A percentile compares a stretch with the other conserved stretches of the same genome.
Evolutionary conservation across 164 flowering plant species (phyloP).

Genomic region (Tetracentron sinense): DNA sequence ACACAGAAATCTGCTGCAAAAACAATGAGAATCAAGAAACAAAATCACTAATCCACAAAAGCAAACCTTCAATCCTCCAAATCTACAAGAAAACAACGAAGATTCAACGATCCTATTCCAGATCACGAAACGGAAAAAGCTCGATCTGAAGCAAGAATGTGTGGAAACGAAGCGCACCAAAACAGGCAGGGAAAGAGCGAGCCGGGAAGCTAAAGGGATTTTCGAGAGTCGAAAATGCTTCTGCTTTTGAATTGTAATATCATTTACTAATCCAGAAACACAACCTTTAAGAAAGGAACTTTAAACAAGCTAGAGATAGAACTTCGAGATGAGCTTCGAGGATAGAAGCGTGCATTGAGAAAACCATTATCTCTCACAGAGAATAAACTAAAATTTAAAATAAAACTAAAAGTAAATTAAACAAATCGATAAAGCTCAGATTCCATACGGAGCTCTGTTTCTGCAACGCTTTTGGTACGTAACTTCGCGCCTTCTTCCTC

Average conservation of each 20-base stretch:
- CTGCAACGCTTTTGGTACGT: slow-evolving; percentile 18
- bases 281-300: slow-evolving; percentile 12
- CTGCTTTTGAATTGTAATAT: neutral
- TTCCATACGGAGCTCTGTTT: slow-evolving; percentile 10
- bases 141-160: too few relatives aligned
- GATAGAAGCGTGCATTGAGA: slow-evolving; percentile 8
- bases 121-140: neutral
- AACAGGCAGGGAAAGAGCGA: slow-evolving; percentile 4
- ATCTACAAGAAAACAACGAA: neutral
- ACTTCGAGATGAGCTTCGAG: slow-evolving; percentile 3
- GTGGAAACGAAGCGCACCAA: neutral
- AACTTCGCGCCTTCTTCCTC: neutral
- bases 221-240: slow-evolving; percentile 14
- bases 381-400: neutral
- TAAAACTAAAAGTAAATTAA: neutral
- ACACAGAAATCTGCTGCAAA: neutral
- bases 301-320: slow-evolving; percentile 1
- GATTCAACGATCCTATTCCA: neutral
- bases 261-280: neutral
- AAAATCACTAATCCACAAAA: neutral
- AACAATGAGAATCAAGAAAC: neutral
- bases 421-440: slow-evolving; percentile 1
- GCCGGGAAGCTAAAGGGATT: slow-evolving; percentile 7
- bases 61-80: neutral
- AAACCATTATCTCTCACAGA: slow-evolving; percentile 1